Evolutionary conservation across 306 rosid species (phyloP).

Genomic region (Cicer pinnatifidum): DNA sequence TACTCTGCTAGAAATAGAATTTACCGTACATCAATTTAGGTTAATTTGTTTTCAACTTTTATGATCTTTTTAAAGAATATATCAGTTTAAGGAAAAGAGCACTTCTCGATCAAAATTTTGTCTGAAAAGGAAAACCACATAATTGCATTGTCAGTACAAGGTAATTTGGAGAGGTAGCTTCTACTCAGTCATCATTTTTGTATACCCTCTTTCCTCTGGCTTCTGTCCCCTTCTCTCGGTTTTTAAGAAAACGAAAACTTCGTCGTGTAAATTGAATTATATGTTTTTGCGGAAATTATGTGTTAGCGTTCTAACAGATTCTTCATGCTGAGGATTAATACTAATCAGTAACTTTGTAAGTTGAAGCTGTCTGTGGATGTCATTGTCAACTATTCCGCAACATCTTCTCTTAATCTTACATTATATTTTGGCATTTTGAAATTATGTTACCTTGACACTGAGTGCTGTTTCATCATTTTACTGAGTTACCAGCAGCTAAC

Average conservation of each 20-base stretch:
- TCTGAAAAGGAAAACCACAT: background rate
- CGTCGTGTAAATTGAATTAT: background rate
- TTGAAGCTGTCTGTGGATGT: background rate
- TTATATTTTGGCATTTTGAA: constrained; percentile 31
- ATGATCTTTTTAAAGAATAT: background rate
- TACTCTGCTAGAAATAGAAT: constrained; percentile 32
- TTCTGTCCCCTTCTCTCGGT: constrained; percentile 4
- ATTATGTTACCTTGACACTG: background rate
- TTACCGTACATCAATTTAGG: constrained; percentile 15
- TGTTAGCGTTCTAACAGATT: constrained; percentile 12
- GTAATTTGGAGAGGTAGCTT: constrained; percentile 24
- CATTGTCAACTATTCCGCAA: constrained; percentile 21
- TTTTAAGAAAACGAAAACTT: background rate
- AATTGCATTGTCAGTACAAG: constrained; percentile 19
- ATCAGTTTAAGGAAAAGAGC: constrained; percentile 1
- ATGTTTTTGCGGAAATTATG: background rate
- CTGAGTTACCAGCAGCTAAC: constrained; percentile 14
- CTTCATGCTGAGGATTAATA: constrained; percentile 16
- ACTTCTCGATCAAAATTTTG: constrained; percentile 6
- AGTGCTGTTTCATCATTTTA: constrained; percentile 15
- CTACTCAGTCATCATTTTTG: background rate
- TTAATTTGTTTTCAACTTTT: background rate
- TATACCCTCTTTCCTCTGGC: constrained; percentile 8
- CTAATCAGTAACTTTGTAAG: background rate
- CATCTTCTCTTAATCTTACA: constrained; percentile 17